Evolutionary conservation across 768 basidiomycete species (phyloP), one percentile per base, ranked within the genome.

Genomic region (Tephrocybe rancida): DNA sequence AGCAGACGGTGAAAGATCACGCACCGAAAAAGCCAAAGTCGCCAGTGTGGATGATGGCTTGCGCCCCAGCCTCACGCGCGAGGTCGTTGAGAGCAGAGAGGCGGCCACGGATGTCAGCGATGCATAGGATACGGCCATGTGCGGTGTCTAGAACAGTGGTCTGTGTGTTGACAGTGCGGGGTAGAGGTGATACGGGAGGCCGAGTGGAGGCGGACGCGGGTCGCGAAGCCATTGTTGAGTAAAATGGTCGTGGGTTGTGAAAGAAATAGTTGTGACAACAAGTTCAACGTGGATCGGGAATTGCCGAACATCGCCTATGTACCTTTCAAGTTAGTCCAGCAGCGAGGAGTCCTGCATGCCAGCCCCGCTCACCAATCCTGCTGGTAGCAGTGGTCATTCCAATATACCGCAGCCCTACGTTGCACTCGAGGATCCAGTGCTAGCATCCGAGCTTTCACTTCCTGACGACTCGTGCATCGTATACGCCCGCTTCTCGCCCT

Each of bases 11-110:
- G 59, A 51, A 24, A 45, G 35, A 21, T 47, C 46, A 70, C 80
- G 57, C 60, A 87, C 92, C 93, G 70, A 96, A 97, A 75, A 99
- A 97, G 54, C 97, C 97, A 84, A 98, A 98, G 76, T 99, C 97
- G 48, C 97, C 97, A 0, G 95, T 96, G 68, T 98, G 96, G 54
- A 99, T 91, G 68, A 98, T 87, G 16, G 95, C 96, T 54, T 87
- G 83, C 21, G 95, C 97, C 65, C 90, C 88, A 52, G 85, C 85
- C 61, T 97, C 93, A 42, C 87, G 76, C 16, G 95, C 95, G 49
- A 97, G 84, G 70, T 92, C 85, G 70, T 98, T 98, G 66, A 99
- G 82, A 44, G 84, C 84, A 39, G 90, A 92, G 42, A 94, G 81
- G 56, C 88, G 86, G 61, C 94, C 95, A 56, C 90, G 86, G 60